A percentile compares a stretch with the other conserved stretches of the same genome.
Conservation (phyloP, 768 basidiomycete genomes). For the Serendipita sp. region DNA sequence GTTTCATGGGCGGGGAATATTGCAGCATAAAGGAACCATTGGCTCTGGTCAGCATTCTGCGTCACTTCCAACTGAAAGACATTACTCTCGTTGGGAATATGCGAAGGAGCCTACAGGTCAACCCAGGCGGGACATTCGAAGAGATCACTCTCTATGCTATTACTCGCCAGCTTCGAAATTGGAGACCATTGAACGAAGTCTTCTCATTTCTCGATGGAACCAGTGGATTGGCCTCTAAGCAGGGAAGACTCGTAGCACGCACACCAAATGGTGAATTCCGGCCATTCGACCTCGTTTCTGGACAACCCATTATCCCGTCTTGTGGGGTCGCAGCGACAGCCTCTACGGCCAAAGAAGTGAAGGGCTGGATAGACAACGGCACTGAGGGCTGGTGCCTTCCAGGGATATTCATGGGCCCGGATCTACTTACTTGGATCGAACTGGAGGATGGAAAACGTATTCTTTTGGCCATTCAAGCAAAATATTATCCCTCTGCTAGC, state of each 20-base stretch:
- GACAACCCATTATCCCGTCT: not conserved
- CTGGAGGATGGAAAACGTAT: not conserved
- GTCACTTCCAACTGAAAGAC: not conserved
- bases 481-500: not conserved
- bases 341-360: not conserved
- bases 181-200: not conserved
- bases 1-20: not conserved
- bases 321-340: not conserved
- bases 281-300: not conserved
- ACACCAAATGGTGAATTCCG: not conserved
- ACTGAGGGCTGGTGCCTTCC: not conserved
- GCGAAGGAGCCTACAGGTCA: not conserved
- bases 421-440: not conserved
- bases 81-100: not conserved
- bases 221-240: not conserved
- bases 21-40: not conserved
- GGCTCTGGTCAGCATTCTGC: not conserved
- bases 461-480: not conserved
- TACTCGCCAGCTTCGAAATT: not conserved
- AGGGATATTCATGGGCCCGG: not conserved
- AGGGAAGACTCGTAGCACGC: not conserved
- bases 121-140: not conserved
- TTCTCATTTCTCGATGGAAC: not conserved
- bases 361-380: not conserved
- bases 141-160: not conserved